Conservation (phyloP, 495 filamentous ascomycete species). For the Hypoxylon fuscum region DNA sequence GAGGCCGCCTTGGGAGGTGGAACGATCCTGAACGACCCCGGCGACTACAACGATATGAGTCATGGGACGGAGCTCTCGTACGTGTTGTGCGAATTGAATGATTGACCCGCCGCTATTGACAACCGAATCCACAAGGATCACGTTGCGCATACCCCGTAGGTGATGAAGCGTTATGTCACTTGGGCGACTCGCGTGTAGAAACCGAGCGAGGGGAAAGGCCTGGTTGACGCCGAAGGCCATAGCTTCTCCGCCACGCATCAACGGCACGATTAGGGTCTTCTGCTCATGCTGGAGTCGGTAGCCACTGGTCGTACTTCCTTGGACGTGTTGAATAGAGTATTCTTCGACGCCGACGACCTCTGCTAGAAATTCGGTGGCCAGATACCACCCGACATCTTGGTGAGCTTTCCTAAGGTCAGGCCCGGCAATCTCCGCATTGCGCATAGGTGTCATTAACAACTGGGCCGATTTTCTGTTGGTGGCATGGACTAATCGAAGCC, state of each 20-base stretch:
- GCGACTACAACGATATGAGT: conserved; percentile 66
- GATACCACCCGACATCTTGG: conserved; percentile 60
- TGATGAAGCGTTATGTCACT: conserved; percentile 57
- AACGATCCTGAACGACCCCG: conserved; percentile 62
- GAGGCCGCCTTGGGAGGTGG: conserved; percentile 38
- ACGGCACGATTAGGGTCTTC: conserved; percentile 64
- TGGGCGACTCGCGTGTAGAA: conserved; percentile 62
- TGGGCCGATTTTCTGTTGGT: conserved; percentile 57
- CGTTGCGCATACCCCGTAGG: conserved; percentile 49
- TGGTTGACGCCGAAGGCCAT: conserved; percentile 72
- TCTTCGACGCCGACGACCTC: conserved; percentile 64
- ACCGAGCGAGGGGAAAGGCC: conserved; percentile 61
- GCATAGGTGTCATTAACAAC: conserved; percentile 66
- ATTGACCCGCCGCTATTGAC: conserved; percentile 66
- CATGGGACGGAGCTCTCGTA: conserved; percentile 51
- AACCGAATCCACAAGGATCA: conserved; percentile 70
- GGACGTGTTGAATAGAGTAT: conserved; percentile 62
- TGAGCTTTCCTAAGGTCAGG: conserved; percentile 62
- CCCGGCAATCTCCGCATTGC: conserved; percentile 59
- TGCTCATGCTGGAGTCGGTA: conserved; percentile 61
- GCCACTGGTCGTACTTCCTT: conserved; percentile 59
- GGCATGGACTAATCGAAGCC: conserved; percentile 50
- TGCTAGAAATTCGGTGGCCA: conserved; percentile 60
- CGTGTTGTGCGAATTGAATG: conserved; percentile 60
- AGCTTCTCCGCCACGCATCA: conserved; percentile 74